These are phyloP conservation scores for Termitomyces sp. DNA, from an alignment of 768 basidiomycete genomes.

Conservation along the genomic window DNA sequence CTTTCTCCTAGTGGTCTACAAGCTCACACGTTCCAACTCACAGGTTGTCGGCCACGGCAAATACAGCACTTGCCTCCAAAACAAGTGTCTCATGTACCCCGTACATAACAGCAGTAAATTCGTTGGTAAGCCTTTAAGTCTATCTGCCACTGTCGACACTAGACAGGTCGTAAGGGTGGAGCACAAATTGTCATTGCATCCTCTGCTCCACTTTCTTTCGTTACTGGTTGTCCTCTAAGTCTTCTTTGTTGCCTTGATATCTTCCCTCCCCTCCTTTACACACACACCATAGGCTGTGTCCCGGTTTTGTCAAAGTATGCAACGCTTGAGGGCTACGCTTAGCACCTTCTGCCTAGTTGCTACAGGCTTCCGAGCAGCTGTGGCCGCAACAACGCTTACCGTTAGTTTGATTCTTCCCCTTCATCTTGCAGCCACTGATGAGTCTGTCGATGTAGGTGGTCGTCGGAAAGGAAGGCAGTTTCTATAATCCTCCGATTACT, in stretches of 20 bases:
- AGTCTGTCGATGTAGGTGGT: slow-evolving; percentile 22
- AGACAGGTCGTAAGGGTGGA: background rate
- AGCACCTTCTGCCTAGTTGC: background rate
- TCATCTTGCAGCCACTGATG: background rate
- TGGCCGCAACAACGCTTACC: slow-evolving; percentile 9
- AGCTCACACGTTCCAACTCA: background rate
- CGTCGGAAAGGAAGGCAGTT: slow-evolving; percentile 35
- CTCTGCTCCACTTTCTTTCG: background rate
- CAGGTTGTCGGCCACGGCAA: background rate
- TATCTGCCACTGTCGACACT: background rate
- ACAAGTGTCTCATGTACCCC: background rate
- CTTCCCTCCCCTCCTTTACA: background rate
- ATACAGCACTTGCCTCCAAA: too few species aligned
- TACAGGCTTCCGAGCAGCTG: background rate
- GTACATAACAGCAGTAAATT: background rate
- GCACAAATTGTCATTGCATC: background rate
- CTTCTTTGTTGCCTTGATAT: background rate
- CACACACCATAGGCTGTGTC: background rate
- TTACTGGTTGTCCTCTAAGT: background rate
- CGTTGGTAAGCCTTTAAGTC: background rate
- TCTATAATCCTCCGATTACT: slow-evolving; percentile 29
- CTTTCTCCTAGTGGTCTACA: background rate
- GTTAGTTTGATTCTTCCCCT: slow-evolving; percentile 2
- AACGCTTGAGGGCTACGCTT: background rate
- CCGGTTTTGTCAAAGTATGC: slow-evolving; percentile 1